These are phyloP conservation scores for Colletotrichum orbiculare DNA, from an alignment of 2,329 filamentous ascomycete genomes.

Conservation along the genomic window DNA sequence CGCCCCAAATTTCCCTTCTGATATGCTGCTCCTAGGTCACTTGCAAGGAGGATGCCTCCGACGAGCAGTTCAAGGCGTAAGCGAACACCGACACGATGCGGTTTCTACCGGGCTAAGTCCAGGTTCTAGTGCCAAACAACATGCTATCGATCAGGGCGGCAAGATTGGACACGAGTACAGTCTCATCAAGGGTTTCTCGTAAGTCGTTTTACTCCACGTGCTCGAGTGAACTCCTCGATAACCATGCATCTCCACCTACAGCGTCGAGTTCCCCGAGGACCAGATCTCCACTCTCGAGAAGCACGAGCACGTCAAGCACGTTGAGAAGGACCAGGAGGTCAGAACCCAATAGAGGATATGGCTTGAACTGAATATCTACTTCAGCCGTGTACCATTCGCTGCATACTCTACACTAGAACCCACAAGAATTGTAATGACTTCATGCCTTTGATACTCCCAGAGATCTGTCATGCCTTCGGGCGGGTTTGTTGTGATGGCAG, in stretches of 20 bases:
- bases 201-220: conserved; percentile 51
- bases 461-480: too few species aligned
- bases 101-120: neutral
- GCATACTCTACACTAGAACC: conserved; percentile 17
- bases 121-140: conserved; percentile 78
- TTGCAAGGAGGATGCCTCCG: conserved; percentile 76
- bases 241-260: conserved; percentile 48
- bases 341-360: conserved; percentile 71
- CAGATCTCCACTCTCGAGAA: conserved; percentile 72
- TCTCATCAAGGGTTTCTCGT: conserved; percentile 95
- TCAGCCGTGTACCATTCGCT: conserved; percentile 13
- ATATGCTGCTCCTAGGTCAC: conserved; percentile 70
- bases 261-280: conserved; percentile 78
- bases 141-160: conserved; percentile 80
- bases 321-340: conserved; percentile 80
- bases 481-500: too few species aligned
- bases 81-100: conserved; percentile 41
- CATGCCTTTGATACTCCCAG: conserved; percentile 1
- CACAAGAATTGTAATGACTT: conserved; percentile 19
- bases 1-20: neutral
- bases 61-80: conserved; percentile 75
- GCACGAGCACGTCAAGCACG: conserved; percentile 76
- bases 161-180: conserved; percentile 86
- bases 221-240: neutral
- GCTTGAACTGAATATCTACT: neutral